phyloP scores from a whole-genome alignment of 768 basidiomycete genomes.

The Atractiella rhizophila region DNA sequence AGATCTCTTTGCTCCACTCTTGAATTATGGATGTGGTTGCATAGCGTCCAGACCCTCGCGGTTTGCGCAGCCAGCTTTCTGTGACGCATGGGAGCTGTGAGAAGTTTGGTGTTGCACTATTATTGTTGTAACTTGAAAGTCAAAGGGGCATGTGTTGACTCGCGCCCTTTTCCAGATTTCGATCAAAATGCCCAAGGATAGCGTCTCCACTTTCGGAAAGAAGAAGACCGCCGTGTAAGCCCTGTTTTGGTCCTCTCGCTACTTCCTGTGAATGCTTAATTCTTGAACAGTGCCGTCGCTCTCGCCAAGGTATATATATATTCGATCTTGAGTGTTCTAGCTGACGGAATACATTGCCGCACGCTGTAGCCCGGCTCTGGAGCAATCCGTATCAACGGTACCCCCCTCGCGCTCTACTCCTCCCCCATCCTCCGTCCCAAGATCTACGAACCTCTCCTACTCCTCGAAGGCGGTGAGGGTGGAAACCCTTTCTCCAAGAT shows the following conservation, averaged over 20 bases:
- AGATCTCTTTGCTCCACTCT: no score
- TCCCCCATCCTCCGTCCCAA: conserved; percentile 92
- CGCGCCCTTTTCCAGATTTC: no score
- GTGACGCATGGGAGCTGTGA: no score
- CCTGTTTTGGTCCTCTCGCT: no score
- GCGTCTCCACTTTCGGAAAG: conserved; percentile 98
- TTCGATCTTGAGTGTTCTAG: neutral
- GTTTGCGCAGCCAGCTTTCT: no score
- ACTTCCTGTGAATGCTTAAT: no score
- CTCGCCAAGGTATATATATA: conserved; percentile 49
- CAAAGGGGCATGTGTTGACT: no score
- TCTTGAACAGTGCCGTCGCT: conserved; percentile 88
- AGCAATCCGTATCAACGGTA: conserved; percentile 84
- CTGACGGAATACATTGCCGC: neutral
- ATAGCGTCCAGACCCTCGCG: no score
- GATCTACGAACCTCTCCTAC: conserved; percentile 46
- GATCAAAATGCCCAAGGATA: no score
- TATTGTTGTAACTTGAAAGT: no score
- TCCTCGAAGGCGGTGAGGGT: conserved; percentile 17
- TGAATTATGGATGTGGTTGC: no score
- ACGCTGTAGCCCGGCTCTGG: conserved; percentile 39
- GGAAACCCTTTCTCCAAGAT: conserved; percentile 62
- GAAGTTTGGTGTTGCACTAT: no score
- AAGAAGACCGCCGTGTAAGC: conserved; percentile 99
- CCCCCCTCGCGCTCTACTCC: conserved; percentile 81